Conservation (phyloP, 768 basidiomycete species). For the Russula dissimulans region DNA sequence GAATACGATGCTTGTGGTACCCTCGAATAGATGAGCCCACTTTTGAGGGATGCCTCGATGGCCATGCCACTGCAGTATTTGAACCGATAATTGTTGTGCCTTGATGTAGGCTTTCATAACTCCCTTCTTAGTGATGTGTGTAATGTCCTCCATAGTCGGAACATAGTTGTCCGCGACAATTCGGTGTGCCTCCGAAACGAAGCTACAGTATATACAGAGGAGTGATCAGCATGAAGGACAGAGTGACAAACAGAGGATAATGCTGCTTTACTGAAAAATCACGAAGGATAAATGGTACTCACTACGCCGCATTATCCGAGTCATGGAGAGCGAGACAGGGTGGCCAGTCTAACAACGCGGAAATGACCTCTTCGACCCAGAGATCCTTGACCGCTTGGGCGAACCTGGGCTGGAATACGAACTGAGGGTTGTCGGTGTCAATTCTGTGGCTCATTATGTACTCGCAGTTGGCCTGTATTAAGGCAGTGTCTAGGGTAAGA, state of each 20-base stretch:
- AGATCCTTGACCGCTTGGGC: neutral
- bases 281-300: neutral
- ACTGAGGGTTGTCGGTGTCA: slow-evolving; percentile 19
- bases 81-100: slow-evolving; percentile 24
- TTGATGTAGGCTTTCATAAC: slow-evolving; percentile 80
- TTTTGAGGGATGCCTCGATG: slow-evolving; percentile 38
- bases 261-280: neutral
- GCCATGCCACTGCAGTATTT: slow-evolving; percentile 68
- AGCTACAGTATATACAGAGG: slow-evolving; percentile 36
- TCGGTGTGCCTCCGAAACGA: slow-evolving; percentile 73
- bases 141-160: slow-evolving; percentile 76
- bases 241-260: neutral
- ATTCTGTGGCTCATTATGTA: neutral
- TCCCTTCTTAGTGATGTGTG: slow-evolving; percentile 65
- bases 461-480: neutral
- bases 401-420: slow-evolving; percentile 16
- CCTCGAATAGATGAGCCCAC: slow-evolving; percentile 48
- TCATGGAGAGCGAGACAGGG: neutral
- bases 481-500: neutral
- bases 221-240: neutral
- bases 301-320: slow-evolving; percentile 6
- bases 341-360: neutral
- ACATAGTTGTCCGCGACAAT: slow-evolving; percentile 72
- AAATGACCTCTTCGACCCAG: slow-evolving; percentile 33
- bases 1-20: slow-evolving; percentile 64